Evolutionary conservation across 1,284 basidiomycete genomes (phyloP), one percentile per base, ranked within the genome.

Genomic region (Rhodofomes roseus): DNA sequence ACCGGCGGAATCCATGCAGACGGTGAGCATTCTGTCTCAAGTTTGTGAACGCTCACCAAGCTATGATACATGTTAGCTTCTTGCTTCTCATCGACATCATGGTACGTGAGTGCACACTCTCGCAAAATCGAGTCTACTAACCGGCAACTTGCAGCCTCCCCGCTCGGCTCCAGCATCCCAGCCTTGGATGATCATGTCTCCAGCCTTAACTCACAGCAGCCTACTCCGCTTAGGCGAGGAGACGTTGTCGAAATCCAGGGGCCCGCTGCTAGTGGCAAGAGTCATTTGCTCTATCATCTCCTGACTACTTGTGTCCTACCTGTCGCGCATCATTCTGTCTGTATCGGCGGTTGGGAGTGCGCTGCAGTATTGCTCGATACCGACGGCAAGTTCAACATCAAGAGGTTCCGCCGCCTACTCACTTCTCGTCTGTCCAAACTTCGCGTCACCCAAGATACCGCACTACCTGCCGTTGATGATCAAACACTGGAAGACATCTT

Each of bases 211-310:
- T 4, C 25, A 16, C 25, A 25, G 5, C 46, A 29, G 5, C 25
- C 46, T 29, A 16, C 29, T 18, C 18, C 25, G 25, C 25, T 83
- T 36, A 71, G 73, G 41, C 74, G 75, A 23, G 85, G 86, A 31
- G 83, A 91, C 71, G 78, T 90, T 44, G 72, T 93, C 65, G 87
- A 91, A 71, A 78, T 94, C 40, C 87, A 92, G 71, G 92, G 90
- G 1, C 80, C 86, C 4, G 76, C 90, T 1, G 79, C 79, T 22
- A 84, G 85, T 18, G 92, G 90, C 39, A 94, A 93, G 72, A 87
- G 87, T 1, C 86, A 89, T 61, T 72, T 93, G 11, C 72, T 91
- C 25, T 87, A 89, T 69, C 80, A 83, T 67, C 71, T 90, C 57
- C 69, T 90, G 36, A 74, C 83, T n/a, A 80, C 77, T 27, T 86